phyloP scores from a whole-genome alignment of 2,329 filamentous ascomycete genomes.

The Colletotrichum destructivum region DNA sequence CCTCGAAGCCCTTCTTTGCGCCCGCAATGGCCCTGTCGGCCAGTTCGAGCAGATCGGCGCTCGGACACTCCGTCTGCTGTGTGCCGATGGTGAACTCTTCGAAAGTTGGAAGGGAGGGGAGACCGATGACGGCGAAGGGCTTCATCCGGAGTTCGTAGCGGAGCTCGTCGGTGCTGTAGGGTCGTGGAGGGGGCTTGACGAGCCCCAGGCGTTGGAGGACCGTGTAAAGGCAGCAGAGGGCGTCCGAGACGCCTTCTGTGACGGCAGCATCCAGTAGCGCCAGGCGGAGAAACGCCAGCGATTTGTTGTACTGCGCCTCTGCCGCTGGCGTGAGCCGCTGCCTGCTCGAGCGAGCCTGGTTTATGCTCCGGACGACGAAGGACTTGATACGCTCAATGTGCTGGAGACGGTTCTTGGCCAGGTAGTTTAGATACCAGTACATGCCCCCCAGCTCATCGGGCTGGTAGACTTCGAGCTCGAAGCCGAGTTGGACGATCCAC shows the following conservation, averaged over 20 bases:
- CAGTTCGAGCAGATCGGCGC: conserved; percentile 59
- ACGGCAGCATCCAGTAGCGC: conserved; percentile 77
- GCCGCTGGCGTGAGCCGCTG: conserved; percentile 49
- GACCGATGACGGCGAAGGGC: conserved; percentile 79
- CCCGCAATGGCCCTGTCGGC: conserved; percentile 63
- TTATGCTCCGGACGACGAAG: conserved; percentile 66
- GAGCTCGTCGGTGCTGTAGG: conserved; percentile 77
- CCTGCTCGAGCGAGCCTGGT: conserved; percentile 46
- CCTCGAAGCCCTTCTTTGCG: conserved; percentile 71
- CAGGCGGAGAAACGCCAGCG: conserved; percentile 70
- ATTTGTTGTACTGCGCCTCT: conserved; percentile 62
- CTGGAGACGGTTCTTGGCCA: conserved; percentile 77
- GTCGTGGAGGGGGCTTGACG: conserved; percentile 66
- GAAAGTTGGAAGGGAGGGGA: conserved; percentile 77
- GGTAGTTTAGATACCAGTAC: conserved; percentile 90
- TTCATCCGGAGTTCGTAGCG: conserved; percentile 91
- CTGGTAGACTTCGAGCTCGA: conserved; percentile 93
- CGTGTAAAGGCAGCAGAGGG: conserved; percentile 75
- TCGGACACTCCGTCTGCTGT: conserved; percentile 56
- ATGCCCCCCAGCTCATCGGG: conserved; percentile 87
- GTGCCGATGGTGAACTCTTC: conserved; percentile 70
- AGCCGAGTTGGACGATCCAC: conserved; percentile 90
- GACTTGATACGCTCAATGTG: conserved; percentile 82
- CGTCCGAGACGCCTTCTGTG: conserved; percentile 70
- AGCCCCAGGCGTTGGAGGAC: conserved; percentile 72